phyloP scores from a whole-genome alignment of 1,284 basidiomycete species.

The Marasmius oreades region DNA sequence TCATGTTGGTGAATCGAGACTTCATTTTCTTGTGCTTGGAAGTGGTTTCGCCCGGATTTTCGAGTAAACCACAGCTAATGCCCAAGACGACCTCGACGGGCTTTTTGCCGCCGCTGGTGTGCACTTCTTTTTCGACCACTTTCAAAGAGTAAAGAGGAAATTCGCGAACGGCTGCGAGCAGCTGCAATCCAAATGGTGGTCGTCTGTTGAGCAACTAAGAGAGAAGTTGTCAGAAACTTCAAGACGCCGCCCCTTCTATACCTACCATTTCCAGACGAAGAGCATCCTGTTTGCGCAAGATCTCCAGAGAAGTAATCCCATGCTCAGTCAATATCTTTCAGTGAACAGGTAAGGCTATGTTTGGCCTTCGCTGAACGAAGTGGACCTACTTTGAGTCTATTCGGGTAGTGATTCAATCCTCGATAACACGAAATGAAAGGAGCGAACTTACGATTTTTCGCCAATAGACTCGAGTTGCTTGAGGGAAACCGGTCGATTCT shows the following conservation, averaged over 20 bases:
- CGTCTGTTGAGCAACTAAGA: conserved; percentile 69
- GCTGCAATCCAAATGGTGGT: conserved; percentile 66
- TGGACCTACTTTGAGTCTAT: neutral
- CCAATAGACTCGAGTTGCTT: conserved; percentile 80
- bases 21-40: conserved; percentile 39
- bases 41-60: conserved; percentile 19
- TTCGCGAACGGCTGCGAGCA: conserved; percentile 56
- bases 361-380: conserved; percentile 37
- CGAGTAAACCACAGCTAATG: conserved; percentile 51
- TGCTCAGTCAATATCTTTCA: conserved; percentile 58
- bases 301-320: conserved; percentile 59
- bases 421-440: conserved; percentile 23
- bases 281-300: conserved; percentile 53
- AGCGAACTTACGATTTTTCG: conserved; percentile 71
- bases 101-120: conserved; percentile 38
- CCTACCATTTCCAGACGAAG: conserved; percentile 59
- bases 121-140: conserved; percentile 43
- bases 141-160: conserved; percentile 60
- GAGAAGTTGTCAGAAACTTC: conserved; percentile 2
- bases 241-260: conserved; percentile 14
- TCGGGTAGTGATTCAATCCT: neutral
- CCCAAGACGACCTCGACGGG: conserved; percentile 60
- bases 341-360: neutral
- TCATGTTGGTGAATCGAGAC: conserved; percentile 49
- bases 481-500: conserved; percentile 75